Evolutionary conservation across 129 eudicot genomes (phyloP), one percentile per base, ranked within the genome.

Genomic region (Logfia minima): DNA sequence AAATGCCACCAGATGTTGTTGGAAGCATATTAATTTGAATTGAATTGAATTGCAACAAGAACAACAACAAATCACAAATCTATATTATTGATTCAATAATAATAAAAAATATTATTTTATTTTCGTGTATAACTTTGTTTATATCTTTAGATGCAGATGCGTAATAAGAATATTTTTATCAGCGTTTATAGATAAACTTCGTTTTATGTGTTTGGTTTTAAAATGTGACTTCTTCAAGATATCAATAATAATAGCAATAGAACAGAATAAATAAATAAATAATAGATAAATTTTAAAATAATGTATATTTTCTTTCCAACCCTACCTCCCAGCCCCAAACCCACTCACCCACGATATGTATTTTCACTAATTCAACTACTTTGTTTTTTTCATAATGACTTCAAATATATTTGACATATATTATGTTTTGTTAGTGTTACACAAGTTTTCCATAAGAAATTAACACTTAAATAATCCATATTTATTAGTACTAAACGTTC

Each of bases 1-100:
- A 64, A 85, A 79, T 85, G 88, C 82, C 86, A 74, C 26, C 82
- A 65, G 74, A 56, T 81, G 84, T 82, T 62, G 88, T 82, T 85
- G 88, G 79, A 73, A 59, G 68, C 77, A 79, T 63, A 71, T 62
- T 70, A 48, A 62, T 63, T 45, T 79, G 39, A 62, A 32, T 71
- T 71, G 23, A 79, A 45, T 63, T 62, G 72, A 17, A 71, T 62
- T 45, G 64, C 66, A 71, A 51, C 63, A 60, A 59, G 52, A 68
- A 37, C 8, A 77, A 68, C 21, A 68, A 41, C 26, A 14, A 14
- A 48, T 21, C 66, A 71, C 41, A 67, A 66, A 68, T 70, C 71
- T 31, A 60, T 45, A 45, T 45, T 77, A 77, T 63, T 63, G 29
- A 28, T 28, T 24, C 41, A 63, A 28, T 63, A n/a, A n/a, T n/a